Conservation (phyloP, 2,329 filamentous ascomycete genomes). For the Fusarium torreyae region DNA sequence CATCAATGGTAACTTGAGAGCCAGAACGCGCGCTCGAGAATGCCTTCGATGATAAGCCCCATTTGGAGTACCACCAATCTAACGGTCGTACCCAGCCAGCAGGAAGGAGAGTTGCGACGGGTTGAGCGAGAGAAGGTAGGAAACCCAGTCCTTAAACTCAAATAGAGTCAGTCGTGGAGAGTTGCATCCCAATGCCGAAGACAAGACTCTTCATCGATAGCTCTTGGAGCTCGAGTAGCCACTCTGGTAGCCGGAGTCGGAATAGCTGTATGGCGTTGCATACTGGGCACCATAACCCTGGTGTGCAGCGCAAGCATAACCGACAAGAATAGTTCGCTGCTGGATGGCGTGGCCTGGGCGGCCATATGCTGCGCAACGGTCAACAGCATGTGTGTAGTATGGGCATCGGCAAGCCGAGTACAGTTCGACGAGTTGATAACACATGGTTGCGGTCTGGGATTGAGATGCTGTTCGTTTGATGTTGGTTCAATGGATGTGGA, state of each 20-base stretch:
- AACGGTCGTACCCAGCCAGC: slow-evolving; percentile 62
- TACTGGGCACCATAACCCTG: slow-evolving; percentile 57
- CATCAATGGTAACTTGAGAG: slow-evolving; percentile 14
- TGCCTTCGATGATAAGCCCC: slow-evolving; percentile 25
- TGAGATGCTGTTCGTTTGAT: slow-evolving; percentile 36
- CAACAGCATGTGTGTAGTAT: slow-evolving; percentile 89
- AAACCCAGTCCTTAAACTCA: slow-evolving; percentile 62
- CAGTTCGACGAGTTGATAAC: slow-evolving; percentile 87
- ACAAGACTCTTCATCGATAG: slow-evolving; percentile 68
- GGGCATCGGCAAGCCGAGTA: slow-evolving; percentile 90
- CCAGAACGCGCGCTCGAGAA: slow-evolving; percentile 20
- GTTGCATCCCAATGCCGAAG: slow-evolving; percentile 65
- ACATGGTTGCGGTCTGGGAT: slow-evolving; percentile 71
- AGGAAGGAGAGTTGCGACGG: slow-evolving; percentile 67
- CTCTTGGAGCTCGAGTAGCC: slow-evolving; percentile 61
- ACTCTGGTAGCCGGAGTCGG: slow-evolving; percentile 70
- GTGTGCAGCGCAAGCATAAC: slow-evolving; percentile 76
- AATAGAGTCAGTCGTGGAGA: slow-evolving; percentile 60
- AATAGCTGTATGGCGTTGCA: slow-evolving; percentile 61
- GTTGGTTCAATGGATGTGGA: slow-evolving; percentile 23
- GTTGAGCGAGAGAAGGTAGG: slow-evolving; percentile 64
- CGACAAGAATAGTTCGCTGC: slow-evolving; percentile 84
- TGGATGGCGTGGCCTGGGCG: slow-evolving; percentile 80
- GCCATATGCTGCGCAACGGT: slow-evolving; percentile 83
- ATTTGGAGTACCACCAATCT: slow-evolving; percentile 57